These are phyloP conservation scores for Termitomyces bulborhizus DNA, from an alignment of 768 basidiomycete genomes.

Conservation along the genomic window DNA sequence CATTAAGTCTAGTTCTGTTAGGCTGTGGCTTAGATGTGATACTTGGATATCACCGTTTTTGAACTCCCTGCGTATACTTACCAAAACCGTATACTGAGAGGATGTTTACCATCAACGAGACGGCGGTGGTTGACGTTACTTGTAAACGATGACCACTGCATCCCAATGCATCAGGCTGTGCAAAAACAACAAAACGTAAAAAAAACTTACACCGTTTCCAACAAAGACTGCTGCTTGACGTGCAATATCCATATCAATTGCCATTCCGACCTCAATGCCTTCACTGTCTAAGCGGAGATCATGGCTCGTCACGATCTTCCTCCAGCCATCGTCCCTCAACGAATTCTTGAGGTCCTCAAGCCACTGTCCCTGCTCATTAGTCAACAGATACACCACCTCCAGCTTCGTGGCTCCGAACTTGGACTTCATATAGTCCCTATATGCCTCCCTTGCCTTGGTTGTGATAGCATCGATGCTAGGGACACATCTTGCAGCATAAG, in stretches of 20 bases:
- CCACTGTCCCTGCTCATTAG: constrained; percentile 29
- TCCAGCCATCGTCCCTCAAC: constrained; percentile 24
- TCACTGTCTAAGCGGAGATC: constrained; percentile 27
- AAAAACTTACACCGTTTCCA: constrained; percentile 30
- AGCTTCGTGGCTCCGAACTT: constrained; percentile 6
- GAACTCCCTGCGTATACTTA: background rate
- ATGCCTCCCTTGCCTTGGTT: constrained; percentile 14
- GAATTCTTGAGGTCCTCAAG: constrained; percentile 20
- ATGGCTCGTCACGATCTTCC: constrained; percentile 20
- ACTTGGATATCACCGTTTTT: no score
- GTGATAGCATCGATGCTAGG: constrained; percentile 21
- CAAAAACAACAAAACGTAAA: background rate
- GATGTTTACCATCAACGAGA: constrained; percentile 24
- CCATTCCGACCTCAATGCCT: constrained; percentile 27
- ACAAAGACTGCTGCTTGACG: constrained; percentile 31
- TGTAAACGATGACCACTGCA: constrained; percentile 32
- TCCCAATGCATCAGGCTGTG: background rate
- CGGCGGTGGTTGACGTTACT: constrained; percentile 31
- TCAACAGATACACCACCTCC: constrained; percentile 28
- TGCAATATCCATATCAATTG: constrained; percentile 35
- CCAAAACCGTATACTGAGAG: constrained; percentile 26
- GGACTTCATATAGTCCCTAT: constrained; percentile 11
- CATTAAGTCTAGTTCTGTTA: no score
- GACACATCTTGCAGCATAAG: constrained; percentile 26
- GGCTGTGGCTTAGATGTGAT: no score